Evolutionary conservation across 768 basidiomycete genomes (phyloP), one percentile per base, ranked within the genome.

Genomic region (Hygrophorus russula): DNA sequence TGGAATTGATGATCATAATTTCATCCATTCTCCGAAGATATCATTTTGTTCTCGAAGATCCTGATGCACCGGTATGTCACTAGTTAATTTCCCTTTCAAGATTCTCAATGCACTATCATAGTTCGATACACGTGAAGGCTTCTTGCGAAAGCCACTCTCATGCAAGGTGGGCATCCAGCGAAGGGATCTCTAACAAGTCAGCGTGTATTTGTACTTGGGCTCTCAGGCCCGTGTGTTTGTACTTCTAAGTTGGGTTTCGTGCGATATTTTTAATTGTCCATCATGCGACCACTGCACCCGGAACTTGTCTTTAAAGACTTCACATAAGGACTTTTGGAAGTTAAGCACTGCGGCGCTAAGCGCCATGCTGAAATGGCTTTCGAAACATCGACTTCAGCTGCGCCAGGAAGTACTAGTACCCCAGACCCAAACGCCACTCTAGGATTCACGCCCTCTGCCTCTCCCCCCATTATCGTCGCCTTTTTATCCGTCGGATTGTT

Each of bases 151-250:
- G 65, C 89, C 89, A 0, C 59, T 84, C 24, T 66, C 61, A 14
- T 90, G 87, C 54, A 64, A 57, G 42, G 79, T 91, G 35, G 85
- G 87, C 17, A 72, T 91, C 53, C 78, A 70, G 58, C 73, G 79
- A 36, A 70, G 86, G 44, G 70, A 76, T 44, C 37, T 58, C 38
- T 58, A 47, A 50, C 74, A 2, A 52, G 54, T 1, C n/a, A n/a
- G n/a, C n/a, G n/a, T n/a, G n/a, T n/a, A n/a, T n/a, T n/a, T n/a
- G n/a, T n/a, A n/a, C n/a, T 75, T 69, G 3, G 89, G 5, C 89
- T 92, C 64, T 83, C 86, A 1, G 89, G 89, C 0, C 83, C 81
- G 4, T 74, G 79, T 4, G 68, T 92, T 27, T 91, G 91, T 9
- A 74, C 94, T 13, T 85, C 91, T 20, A 78, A 7, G 24, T 24